Conservation (phyloP, 257 asterid genomes). For the Rubia yunnanensis region DNA sequence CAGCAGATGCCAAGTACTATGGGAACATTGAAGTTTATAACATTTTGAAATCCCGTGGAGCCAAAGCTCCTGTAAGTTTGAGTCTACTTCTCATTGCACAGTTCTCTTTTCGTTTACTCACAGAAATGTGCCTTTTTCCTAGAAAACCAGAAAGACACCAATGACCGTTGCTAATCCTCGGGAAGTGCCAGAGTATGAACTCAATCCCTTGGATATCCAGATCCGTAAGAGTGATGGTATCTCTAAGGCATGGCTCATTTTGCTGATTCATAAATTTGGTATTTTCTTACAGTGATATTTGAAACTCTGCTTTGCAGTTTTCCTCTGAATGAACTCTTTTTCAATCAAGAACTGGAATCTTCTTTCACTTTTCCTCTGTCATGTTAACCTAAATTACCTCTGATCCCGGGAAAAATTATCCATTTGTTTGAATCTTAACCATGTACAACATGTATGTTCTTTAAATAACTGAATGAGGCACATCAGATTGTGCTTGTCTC, state of each 20-base stretch:
- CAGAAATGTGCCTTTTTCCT: constrained; percentile 26
- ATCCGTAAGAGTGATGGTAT: constrained; percentile 89
- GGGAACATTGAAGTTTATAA: constrained; percentile 72
- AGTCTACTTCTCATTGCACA: not conserved
- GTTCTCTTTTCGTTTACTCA: constrained; percentile 17
- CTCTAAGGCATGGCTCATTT: constrained; percentile 52
- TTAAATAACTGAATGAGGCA: not conserved
- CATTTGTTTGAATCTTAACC: not conserved
- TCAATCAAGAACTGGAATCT: not conserved
- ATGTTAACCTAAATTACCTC: not conserved
- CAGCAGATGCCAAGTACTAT: constrained; percentile 96
- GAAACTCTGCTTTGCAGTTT: not conserved
- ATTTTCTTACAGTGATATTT: not conserved
- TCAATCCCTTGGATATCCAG: constrained; percentile 86
- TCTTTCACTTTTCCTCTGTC: not conserved
- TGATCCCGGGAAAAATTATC: not conserved
- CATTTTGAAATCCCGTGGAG: constrained; percentile 92
- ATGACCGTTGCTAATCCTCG: constrained; percentile 93
- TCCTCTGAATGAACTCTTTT: not conserved
- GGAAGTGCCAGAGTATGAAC: constrained; percentile 97
- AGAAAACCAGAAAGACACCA: constrained; percentile 96
- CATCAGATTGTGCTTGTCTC: not conserved
- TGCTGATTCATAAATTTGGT: not conserved
- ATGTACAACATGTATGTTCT: not conserved
- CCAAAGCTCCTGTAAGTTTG: constrained; percentile 66